Evolutionary conservation across 225 moss, liverwort and hornwort species (phyloP), one percentile per base, ranked within the genome.

Genomic region (Takakia lepidozioides): DNA sequence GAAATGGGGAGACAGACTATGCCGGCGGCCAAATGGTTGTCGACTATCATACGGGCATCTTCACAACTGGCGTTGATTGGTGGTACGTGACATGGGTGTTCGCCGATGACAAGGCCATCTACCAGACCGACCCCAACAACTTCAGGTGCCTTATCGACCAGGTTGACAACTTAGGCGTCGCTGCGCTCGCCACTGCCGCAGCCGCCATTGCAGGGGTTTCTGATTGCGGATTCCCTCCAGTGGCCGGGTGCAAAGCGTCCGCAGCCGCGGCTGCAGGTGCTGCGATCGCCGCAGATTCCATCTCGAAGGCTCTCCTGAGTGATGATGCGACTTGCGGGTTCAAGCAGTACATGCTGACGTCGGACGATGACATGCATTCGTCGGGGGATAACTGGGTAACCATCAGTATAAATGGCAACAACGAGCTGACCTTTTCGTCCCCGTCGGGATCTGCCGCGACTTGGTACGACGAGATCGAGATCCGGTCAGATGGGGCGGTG

Each of bases 1-100:
- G 41, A 10, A 19, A 42, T 42, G 41, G 41, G n/a, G 41, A 42
- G 41, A 42, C 41, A 10, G n/a, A 42, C 16, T 8, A 42, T 10
- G 41, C 10, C 10, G 41, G 16, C 8, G 41, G 41, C 41, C 10
- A 19, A 19, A 9, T 10, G n/a, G n/a, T 42, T 19, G 41, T 42
- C 41, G 8, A 16, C 5, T 42, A 42, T 19, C 1, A 42, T 19
- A 16, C 41, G 14, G 41, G 41, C 41, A 42, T 42, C n/a, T 10
- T 9, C 41, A 19, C 41, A 15, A 19, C 18, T 15, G 41, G 41
- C 41, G 1, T 15, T 15, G 41, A 42, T 0, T 42, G 18, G 14
- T 42, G 1, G 41, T 42, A 42, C 18, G n/a, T 42, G 5, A 42
- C 14, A 15, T 42, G 14, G 14, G 41, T 42, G n/a, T 42, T 42